phyloP scores from a whole-genome alignment of 1,284 basidiomycete genomes.

The Moesziomyces globuligerus region DNA sequence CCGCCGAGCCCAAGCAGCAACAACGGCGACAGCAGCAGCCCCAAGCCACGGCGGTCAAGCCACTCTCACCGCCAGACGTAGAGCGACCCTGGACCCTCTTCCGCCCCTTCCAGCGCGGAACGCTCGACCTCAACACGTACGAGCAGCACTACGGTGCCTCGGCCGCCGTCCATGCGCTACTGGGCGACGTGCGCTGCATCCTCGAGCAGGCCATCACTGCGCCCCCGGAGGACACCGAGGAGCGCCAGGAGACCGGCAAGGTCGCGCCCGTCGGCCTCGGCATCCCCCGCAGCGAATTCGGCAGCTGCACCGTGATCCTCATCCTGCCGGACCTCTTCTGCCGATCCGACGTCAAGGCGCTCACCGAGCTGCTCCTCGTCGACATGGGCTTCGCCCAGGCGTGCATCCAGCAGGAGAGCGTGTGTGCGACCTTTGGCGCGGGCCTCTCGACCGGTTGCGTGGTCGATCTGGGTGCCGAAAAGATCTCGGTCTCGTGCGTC shows the following conservation, averaged over 20 bases:
- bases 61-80: conserved; percentile 31
- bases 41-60: conserved; percentile 22
- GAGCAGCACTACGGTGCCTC: conserved; percentile 54
- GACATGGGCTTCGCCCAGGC: conserved; percentile 74
- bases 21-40: conserved; percentile 35
- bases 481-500: conserved; percentile 88
- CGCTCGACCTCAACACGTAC: conserved; percentile 60
- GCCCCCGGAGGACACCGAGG: conserved; percentile 46
- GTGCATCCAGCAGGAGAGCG: conserved; percentile 72
- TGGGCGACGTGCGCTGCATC: conserved; percentile 59
- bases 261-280: conserved; percentile 55
- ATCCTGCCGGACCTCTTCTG: conserved; percentile 94
- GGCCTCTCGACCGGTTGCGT: conserved; percentile 94
- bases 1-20: conserved; percentile 37
- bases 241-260: conserved; percentile 39
- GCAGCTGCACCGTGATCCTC: conserved; percentile 80
- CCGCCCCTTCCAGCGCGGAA: conserved; percentile 58
- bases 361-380: conserved; percentile 79
- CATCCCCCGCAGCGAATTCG: conserved; percentile 37
- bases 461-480: conserved; percentile 88
- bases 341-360: conserved; percentile 80
- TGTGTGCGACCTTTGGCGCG: conserved; percentile 93
- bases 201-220: conserved; percentile 59
- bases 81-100: conserved; percentile 59
- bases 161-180: conserved; percentile 52